Percentiles rank a stretch among this genome's conserved stretches.
Evolutionary conservation across 2,329 filamentous ascomycete genomes (phyloP).

Genomic region (Aspergillus sergii): DNA sequence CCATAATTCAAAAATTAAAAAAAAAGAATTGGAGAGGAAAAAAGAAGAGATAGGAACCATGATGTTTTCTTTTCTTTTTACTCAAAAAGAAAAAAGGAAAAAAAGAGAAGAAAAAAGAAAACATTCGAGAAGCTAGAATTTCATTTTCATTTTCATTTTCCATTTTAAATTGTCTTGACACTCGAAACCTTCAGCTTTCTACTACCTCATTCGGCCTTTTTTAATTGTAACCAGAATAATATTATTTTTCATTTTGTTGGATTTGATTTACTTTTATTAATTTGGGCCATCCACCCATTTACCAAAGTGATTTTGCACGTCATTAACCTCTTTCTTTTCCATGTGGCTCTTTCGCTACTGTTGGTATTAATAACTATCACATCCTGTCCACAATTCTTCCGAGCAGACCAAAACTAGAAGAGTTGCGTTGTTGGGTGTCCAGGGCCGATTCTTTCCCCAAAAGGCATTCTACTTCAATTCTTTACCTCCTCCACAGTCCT

Average conservation of each 20-base stretch:
- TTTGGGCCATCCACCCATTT: not conserved
- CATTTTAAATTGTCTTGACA: not conserved
- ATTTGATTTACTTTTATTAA: not conserved
- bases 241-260: not conserved
- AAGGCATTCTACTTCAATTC: slow-evolving; percentile 2
- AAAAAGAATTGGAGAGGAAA: not conserved
- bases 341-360: slow-evolving; percentile 22
- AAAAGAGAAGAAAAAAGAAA: not conserved
- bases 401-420: slow-evolving; percentile 6
- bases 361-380: slow-evolving; percentile 20
- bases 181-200: not conserved
- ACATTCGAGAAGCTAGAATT: not conserved
- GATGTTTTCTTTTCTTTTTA: not conserved
- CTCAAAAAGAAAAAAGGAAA: not conserved
- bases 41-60: not conserved
- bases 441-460: slow-evolving; percentile 4
- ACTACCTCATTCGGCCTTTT: not conserved
- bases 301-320: slow-evolving; percentile 16
- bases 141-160: slow-evolving; percentile 10
- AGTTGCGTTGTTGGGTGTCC: not conserved
- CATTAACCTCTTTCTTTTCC: slow-evolving; percentile 15
- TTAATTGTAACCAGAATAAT: not conserved
- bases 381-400: slow-evolving; percentile 21
- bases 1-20: slow-evolving; percentile 5
- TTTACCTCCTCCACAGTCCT: slow-evolving; percentile 2